Conservation (phyloP, 768 basidiomycete species). For the Termitomyces sp. region DNA sequence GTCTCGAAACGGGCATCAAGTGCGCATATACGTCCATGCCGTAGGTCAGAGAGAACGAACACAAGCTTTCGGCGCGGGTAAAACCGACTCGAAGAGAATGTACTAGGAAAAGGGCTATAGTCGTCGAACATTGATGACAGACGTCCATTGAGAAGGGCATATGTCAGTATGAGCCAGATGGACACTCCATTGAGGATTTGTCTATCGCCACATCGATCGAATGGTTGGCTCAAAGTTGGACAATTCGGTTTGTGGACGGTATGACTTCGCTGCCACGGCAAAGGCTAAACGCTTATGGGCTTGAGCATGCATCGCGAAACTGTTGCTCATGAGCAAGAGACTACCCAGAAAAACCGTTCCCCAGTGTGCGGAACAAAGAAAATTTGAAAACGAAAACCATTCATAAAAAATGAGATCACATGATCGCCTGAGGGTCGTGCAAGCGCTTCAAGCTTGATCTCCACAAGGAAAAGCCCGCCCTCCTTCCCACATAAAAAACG, state of each 20-base stretch:
- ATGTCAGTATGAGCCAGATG: not conserved
- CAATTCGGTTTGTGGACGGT: not conserved
- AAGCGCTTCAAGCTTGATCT: no score
- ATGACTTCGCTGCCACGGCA: not conserved
- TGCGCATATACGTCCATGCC: not conserved
- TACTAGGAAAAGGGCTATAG: not conserved
- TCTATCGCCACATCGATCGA: not conserved
- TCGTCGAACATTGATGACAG: not conserved
- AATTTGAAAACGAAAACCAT: not conserved
- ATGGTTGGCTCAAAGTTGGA: not conserved
- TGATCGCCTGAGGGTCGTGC: not conserved
- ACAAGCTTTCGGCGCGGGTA: not conserved
- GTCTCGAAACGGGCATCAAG: no score
- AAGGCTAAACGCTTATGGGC: not conserved
- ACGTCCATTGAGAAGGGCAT: not conserved
- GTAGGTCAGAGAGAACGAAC: not conserved
- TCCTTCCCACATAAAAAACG: not conserved
- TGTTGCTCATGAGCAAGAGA: not conserved
- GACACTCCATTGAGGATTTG: not conserved
- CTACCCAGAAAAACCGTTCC: not conserved
- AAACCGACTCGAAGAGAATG: not conserved
- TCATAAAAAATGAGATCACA: not conserved
- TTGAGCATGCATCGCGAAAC: not conserved
- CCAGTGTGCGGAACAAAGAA: not conserved
- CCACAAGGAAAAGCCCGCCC: not conserved